Base-by-base conservation (phyloP, 2,329 filamentous ascomycete species). In the Cladophialophora psammophila region DNA sequence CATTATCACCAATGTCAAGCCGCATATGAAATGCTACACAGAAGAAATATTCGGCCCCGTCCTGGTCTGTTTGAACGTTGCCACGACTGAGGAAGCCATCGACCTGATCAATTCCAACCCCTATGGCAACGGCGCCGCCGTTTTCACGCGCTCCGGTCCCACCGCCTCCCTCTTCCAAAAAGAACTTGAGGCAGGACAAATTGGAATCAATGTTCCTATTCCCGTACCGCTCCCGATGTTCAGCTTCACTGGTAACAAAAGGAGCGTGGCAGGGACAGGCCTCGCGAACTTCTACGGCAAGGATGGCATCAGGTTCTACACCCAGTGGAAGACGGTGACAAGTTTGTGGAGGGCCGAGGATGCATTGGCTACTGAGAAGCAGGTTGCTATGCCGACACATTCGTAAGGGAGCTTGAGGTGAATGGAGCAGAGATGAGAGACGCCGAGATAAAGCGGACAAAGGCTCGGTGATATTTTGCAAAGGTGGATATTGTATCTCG, bases 301-400 rank as follows among this genome's bases (percentile, higher is more conserved):
- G 80, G 92, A 93, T 0, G 95, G 94, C 31, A 81, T 99, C 77
- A 90, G 91, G 77, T 99, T 99, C 78, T 98, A 96, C 81, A 99
- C 95, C 2, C 95, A 98, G 82, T 87, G 91, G 77, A 98, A 99
- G 91, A 99, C 95, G 2, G 95, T 99, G 57, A 99, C 95, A 61
- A 90, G 92, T 72, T 82, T 96, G 78, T 99, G 95, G 95, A 88
- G 88, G 76, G 88, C 87, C 68, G 89, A 94, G 75, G 94, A 97
- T 81, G 94, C 93, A 0, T 86, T 95, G 57, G 90, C 88, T 63
- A 91, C 89, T 72, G 94, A 94, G 86, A 94, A 94, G 15, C 88
- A 90, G 75, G 93, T 96, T 10, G 87, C 91, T 69, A 98, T 98
- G 94, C 94, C 94, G 20, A 90, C 87, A 38, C 87, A 90, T 56